Evolutionary conservation across 306 rosid species (phyloP), one percentile per base, ranked within the genome.

Genomic region (Potentilla sterilis): DNA sequence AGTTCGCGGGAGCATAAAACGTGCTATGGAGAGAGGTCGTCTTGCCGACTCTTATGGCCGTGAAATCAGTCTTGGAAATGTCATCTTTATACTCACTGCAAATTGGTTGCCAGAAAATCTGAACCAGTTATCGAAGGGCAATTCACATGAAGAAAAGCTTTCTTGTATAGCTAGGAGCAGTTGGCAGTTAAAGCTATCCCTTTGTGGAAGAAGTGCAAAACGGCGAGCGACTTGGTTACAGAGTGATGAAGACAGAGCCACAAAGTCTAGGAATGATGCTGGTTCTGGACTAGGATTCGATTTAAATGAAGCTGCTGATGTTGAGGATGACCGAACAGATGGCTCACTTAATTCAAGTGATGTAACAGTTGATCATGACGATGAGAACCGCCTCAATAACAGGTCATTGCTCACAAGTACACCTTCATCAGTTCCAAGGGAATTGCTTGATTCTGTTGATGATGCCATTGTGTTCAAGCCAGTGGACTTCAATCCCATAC

Each of bases 291-390:
- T 92, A 78, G 78, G 87, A 13, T 96, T 96, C 37, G 98, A 96
- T 89, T 90, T 96, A 10, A 96, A 96, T 55, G 94, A 92, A 86
- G 76, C 92, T 58, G 97, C 94, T 1, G 79, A 80, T 67, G 83
- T 61, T 22, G 97, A 89, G 76, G 91, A 86, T 2, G 93, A 89
- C 69, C 85, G 86, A 32, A 83, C 89, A 57, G 97, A 95, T 44
- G 97, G 98, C 1, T 96, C 98, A n/a, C 83, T 71, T 65, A 92
- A 89, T 86, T 96, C 98, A 44, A 96, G 99, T 61, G 99, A 92
- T 73, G 86, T 92, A 64, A 92, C 99, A 3, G 77, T 85, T 9
- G 99, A 92, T 22, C 93, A 87, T 40, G 97, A 90, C 73, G 84
- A 78, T 66, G 92, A 92, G 67, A 87, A 76, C 8, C 86, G 76